Evolutionary conservation across 371 early-diverging fungal species (phyloP), one percentile per base, ranked within the genome.

Genomic region (Lichtheimia corymbifera): DNA sequence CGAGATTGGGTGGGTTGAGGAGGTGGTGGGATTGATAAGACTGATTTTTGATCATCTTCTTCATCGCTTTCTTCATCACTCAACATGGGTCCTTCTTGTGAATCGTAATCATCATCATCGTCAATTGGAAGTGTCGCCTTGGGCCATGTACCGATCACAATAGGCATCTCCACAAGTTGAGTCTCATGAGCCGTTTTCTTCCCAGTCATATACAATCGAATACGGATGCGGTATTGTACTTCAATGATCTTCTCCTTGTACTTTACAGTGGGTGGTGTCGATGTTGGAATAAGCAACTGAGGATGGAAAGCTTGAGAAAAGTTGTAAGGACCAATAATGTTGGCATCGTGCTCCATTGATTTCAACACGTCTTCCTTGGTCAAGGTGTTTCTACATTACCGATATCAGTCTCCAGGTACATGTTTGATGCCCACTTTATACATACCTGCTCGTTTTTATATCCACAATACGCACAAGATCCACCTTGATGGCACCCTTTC

Each of bases 121-220:
- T 79, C 80, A 52, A 80, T 80, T 13, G 80, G 80, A 30, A 80
- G 64, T 14, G 65, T 62, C 0, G 80, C 77, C 35, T 71, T 73
- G 45, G 80, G 80, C 74, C 75, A 80, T 3, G 80, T 80, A 24
- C 80, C 80, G 22, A 80, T 58, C 6, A 73, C 65, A 58, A 80
- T 66, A 13, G 80, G 80, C 44, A 80, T 50, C 44, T 79, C 80
- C 12, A 75, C 25, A 9, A 50, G 61, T 2, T 52, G 59, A 6
- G 57, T 35, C 20, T 62, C 61, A 0, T 58, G 50, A 0, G 55
- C 51, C 13, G 55, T 13, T 27, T 62, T 59, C 35, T 58, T 66
- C 28, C 47, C 47, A 28, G 43, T 61, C 40, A 73, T 57, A 18
- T 53, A 56, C 1, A 71, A 54, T 1, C 63, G 58, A 14, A 73